Evolutionary conservation across 139 green algal genomes (phyloP), one percentile per base, ranked within the genome.

Genomic region (Volvox africanus): DNA sequence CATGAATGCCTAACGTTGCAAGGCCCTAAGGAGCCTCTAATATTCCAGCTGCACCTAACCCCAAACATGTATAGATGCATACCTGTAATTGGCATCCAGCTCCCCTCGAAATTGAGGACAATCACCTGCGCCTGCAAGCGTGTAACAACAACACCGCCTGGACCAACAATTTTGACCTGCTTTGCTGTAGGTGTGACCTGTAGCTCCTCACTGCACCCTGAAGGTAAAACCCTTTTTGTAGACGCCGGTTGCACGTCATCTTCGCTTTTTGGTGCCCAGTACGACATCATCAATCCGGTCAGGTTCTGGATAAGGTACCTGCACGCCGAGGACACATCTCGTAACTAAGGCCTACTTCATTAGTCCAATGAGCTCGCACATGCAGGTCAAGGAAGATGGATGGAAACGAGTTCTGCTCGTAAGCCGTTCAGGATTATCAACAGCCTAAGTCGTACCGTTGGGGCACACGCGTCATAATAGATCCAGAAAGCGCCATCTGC

Each of bases 291-390:
- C 82, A 97, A 91, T 30, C 97, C 97, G 20, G 95, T 96, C 87
- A 97, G 94, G 89, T 98, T 98, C 82, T 97, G 95, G 82, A 98
- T 97, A 24, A 97, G 92, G 92, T 98, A 98, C 83, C 94, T 95
- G 91, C 13, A 35, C 44, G 44, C 5, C 44, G 44, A 55, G 44
- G 44, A 55, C 44, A 55, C 5, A 55, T 55, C 5, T 55, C 44
- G 9, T 55, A 55, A 55, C 44, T 55, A 55, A 55, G 5, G n/a
- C 9, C 5, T 55, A 55, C 44, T 55, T 55, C 5, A 5, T 14
- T 55, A 14, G 44, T 55, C 44, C 44, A 55, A 55, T 55, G 44
- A 55, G 44, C 44, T 55, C 44, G 9, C 5, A 9, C 9, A 55
- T 55, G 44, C 44, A 55, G 44, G 44, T 9, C 44, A 14, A 55